These are phyloP conservation scores for Mortierella polycephala DNA, from an alignment of 371 early-diverging fungal species.

Conservation along the genomic window DNA sequence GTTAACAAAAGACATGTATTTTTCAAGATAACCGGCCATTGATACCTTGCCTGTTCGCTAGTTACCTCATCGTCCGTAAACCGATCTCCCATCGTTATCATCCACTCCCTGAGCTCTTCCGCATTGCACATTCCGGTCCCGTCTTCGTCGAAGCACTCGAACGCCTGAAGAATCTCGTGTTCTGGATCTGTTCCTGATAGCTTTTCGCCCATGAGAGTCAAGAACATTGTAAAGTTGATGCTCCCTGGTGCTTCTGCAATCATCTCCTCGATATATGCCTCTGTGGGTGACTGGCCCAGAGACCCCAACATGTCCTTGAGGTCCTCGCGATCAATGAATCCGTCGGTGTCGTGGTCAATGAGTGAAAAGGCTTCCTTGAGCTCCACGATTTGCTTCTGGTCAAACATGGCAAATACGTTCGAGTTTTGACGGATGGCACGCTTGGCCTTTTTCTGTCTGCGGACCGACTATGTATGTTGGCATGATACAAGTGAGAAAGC, in stretches of 20 bases:
- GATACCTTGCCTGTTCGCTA: not conserved
- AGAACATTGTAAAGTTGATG: slow-evolving; percentile 94
- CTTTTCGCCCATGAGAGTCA: slow-evolving; percentile 96
- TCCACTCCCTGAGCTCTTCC: slow-evolving; percentile 81
- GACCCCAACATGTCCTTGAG: slow-evolving; percentile 87
- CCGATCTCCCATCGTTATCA: slow-evolving; percentile 91
- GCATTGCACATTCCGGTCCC: slow-evolving; percentile 86
- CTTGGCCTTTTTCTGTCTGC: slow-evolving; percentile 79
- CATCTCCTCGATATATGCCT: slow-evolving; percentile 92
- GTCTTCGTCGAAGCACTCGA: slow-evolving; percentile 89
- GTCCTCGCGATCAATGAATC: slow-evolving; percentile 87
- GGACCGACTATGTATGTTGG: slow-evolving; percentile 47
- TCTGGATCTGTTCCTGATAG: slow-evolving; percentile 90
- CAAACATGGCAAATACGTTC: slow-evolving; percentile 99
- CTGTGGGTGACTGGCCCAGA: slow-evolving; percentile 81
- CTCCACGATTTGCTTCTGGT: slow-evolving; percentile 95
- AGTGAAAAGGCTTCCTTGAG: slow-evolving; percentile 96
- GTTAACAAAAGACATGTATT: not conserved
- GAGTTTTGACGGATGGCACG: slow-evolving; percentile 95
- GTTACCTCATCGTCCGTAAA: slow-evolving; percentile 91
- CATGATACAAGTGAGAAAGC: no score
- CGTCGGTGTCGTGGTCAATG: slow-evolving; percentile 92
- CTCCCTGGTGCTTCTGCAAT: slow-evolving; percentile 86
- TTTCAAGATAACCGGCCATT: not conserved
- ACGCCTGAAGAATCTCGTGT: slow-evolving; percentile 85